Evolutionary conservation across 208 protist species (phyloP), one percentile per base, ranked within the genome.

Genomic region (Leishmania mexicana): DNA sequence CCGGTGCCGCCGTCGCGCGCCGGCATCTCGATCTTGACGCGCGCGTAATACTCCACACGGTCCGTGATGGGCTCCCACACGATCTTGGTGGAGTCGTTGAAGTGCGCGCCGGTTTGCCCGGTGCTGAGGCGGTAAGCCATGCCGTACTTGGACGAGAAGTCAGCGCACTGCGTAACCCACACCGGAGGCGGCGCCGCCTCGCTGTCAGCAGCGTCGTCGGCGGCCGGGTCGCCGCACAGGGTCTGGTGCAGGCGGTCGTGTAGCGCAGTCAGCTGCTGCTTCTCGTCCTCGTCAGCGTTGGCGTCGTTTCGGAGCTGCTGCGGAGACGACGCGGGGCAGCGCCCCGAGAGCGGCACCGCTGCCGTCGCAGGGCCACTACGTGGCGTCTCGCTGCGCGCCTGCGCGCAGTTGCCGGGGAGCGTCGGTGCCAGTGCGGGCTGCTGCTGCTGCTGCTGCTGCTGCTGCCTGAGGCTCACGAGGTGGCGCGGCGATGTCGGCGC

Each of bases 81-180:
- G 62, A 99, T 98, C 85, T 98, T 99, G 13, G 98, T 99, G 31
- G 85, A 88, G 91, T 99, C 99, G 90, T 99, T 99, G 90, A 99
- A 99, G 87, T 98, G 93, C n/a, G 96, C 98, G 28, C 99, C 99
- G 75, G 97, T 93, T 53, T 93, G 90, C 21, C 97, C 96, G 85
- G 97, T 98, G 84, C 83, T 97, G 31, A 99, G 91, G 54, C 93
- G 67, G 90, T 99, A 99, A 54, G 94, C 96, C 31, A 99, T 78
- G 47, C 99, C 99, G 90, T 99, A 99, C 91, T 99, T 99, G 74
- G 89, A 87, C 21, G 95, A 97, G 89, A 99, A 99, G 88, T 99
- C 98, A 5, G 98, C 91, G 87, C 88, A 99, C 71, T 96, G 90
- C 70, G 84, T 93, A 42, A 99, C 93, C 93, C 96, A 99, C 75